These are phyloP conservation scores for Colletotrichum chlorophyti DNA, from an alignment of 2,329 filamentous ascomycete species.

Conservation along the genomic window DNA sequence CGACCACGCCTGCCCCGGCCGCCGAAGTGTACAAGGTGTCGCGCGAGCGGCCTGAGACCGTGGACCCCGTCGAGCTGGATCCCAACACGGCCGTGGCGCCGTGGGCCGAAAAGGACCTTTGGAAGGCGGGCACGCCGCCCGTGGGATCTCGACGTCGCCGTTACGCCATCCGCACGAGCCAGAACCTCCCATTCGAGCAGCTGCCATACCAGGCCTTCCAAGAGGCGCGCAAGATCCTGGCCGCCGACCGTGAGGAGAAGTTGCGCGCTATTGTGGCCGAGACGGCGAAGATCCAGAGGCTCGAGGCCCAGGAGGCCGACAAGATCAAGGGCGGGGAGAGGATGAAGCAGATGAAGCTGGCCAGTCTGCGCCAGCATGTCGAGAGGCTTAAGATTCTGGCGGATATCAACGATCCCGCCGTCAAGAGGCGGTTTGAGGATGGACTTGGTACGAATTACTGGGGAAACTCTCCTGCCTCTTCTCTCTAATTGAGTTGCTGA, in stretches of 20 bases:
- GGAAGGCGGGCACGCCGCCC: slow-evolving; percentile 72
- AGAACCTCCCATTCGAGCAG: slow-evolving; percentile 85
- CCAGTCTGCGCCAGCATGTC: slow-evolving; percentile 73
- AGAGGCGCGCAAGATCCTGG: slow-evolving; percentile 85
- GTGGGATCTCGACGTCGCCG: slow-evolving; percentile 87
- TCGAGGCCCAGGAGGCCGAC: slow-evolving; percentile 65
- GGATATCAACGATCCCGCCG: slow-evolving; percentile 92
- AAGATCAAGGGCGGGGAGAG: slow-evolving; percentile 66
- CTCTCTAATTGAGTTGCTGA: slow-evolving; percentile 7
- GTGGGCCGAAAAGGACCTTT: slow-evolving; percentile 70
- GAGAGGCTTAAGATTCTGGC: slow-evolving; percentile 86
- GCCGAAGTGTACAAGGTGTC: slow-evolving; percentile 35
- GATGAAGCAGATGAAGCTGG: slow-evolving; percentile 71
- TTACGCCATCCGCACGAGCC: slow-evolving; percentile 68
- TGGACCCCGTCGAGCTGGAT: slow-evolving; percentile 57
- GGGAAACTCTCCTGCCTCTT: neutral
- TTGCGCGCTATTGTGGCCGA: slow-evolving; percentile 73
- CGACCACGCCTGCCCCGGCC: slow-evolving; percentile 42
- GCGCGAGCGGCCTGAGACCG: slow-evolving; percentile 28
- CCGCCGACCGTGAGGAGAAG: slow-evolving; percentile 83
- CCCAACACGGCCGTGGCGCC: slow-evolving; percentile 72
- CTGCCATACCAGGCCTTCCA: slow-evolving; percentile 98
- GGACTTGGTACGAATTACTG: slow-evolving; percentile 70
- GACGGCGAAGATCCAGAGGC: slow-evolving; percentile 70
- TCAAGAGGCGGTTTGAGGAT: slow-evolving; percentile 95